These are phyloP conservation scores for Hyaloscypha finlandica DNA, from an alignment of 495 filamentous ascomycete species.

Conservation along the genomic window DNA sequence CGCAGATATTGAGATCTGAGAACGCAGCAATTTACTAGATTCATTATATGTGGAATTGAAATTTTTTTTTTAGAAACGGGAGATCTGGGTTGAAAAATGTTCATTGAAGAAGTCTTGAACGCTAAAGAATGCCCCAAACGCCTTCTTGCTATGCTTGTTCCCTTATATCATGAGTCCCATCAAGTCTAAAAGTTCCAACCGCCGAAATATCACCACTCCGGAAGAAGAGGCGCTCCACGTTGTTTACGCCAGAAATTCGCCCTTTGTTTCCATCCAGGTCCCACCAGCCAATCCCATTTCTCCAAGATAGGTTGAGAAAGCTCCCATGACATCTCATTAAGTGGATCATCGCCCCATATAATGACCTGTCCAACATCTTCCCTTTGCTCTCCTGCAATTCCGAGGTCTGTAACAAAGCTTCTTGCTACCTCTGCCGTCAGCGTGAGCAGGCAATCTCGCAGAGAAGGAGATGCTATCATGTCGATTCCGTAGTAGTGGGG, in stretches of 20 bases:
- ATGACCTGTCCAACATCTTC: constrained; percentile 37
- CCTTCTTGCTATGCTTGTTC: constrained; percentile 15
- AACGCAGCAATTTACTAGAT: too few species aligned
- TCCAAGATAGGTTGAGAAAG: constrained; percentile 38
- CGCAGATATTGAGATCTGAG: too few species aligned
- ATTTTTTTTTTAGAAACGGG: neutral
- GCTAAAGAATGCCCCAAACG: neutral
- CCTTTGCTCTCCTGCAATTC: constrained; percentile 29
- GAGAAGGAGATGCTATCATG: constrained; percentile 38
- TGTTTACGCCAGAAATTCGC: constrained; percentile 42
- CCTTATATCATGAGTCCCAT: neutral
- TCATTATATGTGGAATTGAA: too few species aligned
- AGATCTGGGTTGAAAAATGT: neutral
- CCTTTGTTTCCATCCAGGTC: constrained; percentile 34
- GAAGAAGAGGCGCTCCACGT: constrained; percentile 33
- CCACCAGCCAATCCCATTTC: constrained; percentile 38
- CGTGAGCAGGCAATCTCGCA: constrained; percentile 37
- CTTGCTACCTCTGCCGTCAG: constrained; percentile 31
- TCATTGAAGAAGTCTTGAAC: neutral
- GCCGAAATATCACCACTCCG: constrained; percentile 27
- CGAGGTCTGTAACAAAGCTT: constrained; percentile 35
- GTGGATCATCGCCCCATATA: constrained; percentile 41
- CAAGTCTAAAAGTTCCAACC: neutral
- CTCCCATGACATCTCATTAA: constrained; percentile 42
- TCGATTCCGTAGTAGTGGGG: constrained; percentile 46